Evolutionary conservation across 2,329 filamentous ascomycete genomes (phyloP).

Genomic region (Exophiala oligosperma): DNA sequence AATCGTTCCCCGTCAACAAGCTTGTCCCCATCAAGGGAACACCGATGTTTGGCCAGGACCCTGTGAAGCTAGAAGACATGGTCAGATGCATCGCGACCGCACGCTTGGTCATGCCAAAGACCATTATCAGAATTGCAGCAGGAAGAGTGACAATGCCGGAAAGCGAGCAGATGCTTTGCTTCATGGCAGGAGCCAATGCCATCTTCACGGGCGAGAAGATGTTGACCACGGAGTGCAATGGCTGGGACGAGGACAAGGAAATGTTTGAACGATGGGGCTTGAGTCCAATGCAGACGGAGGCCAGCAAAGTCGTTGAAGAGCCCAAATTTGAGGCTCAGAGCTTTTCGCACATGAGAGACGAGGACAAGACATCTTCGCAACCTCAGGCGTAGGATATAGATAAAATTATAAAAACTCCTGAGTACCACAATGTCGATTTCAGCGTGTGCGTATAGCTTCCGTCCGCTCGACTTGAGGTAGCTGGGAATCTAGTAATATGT

Average conservation of each 20-base stretch:
- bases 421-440: too few species aligned
- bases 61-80: constrained; percentile 74
- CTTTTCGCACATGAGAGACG: constrained; percentile 23
- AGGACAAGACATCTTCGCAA: constrained; percentile 1
- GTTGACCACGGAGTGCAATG: constrained; percentile 87
- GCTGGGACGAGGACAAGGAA: constrained; percentile 82
- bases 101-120: constrained; percentile 76
- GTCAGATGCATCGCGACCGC: constrained; percentile 83
- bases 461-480: too few species aligned
- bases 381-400: constrained; percentile 13
- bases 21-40: constrained; percentile 90
- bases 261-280: constrained; percentile 86
- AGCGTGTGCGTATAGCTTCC: too few species aligned
- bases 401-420: not conserved
- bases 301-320: constrained; percentile 28
- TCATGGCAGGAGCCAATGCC: constrained; percentile 89
- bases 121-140: constrained; percentile 83
- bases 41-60: constrained; percentile 72
- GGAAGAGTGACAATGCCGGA: constrained; percentile 81
- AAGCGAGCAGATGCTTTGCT: constrained; percentile 86
- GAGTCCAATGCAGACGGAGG: constrained; percentile 65
- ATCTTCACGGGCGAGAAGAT: constrained; percentile 96
- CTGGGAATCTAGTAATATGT: not conserved
- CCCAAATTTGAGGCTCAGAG: constrained; percentile 28
- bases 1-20: constrained; percentile 89